Base-by-base conservation (phyloP, 805 yeast genomes). In the Yarrowia sp. region DNA sequence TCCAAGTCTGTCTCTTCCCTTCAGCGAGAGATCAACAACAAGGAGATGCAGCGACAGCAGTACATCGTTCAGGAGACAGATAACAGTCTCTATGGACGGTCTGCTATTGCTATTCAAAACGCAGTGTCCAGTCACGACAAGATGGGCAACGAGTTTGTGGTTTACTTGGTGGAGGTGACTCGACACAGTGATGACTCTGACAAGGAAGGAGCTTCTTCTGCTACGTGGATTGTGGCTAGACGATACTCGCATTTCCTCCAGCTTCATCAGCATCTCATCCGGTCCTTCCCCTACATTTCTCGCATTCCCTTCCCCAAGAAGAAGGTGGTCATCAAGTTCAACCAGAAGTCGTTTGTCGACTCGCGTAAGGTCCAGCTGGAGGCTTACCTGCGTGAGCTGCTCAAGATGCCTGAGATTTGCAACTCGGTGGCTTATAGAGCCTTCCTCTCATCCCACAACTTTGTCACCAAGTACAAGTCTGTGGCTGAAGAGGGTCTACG, bases 221-320 rank as follows among this genome's bases (percentile, higher is more conserved):
- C 93, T 0, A 89, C 91, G 0, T 94, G 98, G 98, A 86, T 91
- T 67, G 90, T 92, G n/a, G 94, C 97, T 0, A 80, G 97, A 72
- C 81, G 98, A 69, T 93, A 87, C 75, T 90, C 90, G 73, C 97
- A 94, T 75, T 93, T 93, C 76, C 87, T 83, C 77, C 85, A 84
- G 71, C 80, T 93, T 42, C 87, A 93, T 74, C 86, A 85, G 70
- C 87, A 89, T 71, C 78, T 93, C 72, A 85, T 82, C 69, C 76
- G 77, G 2, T 80, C 78, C 53, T 88, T 87, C 72, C 83, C 87
- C 0, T 80, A 78, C 56, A 87, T 89, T 1, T 77, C 80, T 7
- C 76, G 75, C 2, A 73, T 89, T 15, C 83, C 80, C 58, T 85
- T 86, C 77, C 88, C 92, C 52, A 75, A 75, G 67, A 82, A 79